These are phyloP conservation scores for Phyllosticta paracitricarpa DNA, from an alignment of 2,329 filamentous ascomycete species.

Conservation along the genomic window DNA sequence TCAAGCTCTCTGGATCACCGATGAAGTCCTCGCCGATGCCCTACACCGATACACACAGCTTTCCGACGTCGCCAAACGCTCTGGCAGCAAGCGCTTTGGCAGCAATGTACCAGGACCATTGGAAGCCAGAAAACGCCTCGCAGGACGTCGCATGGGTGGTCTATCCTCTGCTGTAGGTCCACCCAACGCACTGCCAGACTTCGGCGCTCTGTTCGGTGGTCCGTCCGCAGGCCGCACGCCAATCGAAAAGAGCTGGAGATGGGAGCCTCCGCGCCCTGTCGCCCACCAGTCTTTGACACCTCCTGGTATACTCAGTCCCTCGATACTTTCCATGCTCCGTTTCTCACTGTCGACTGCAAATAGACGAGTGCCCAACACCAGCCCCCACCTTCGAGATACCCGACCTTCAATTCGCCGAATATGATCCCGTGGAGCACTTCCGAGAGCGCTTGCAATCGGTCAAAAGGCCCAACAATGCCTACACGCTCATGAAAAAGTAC, in stretches of 20 bases:
- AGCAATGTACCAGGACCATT: constrained; percentile 53
- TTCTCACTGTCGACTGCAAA: background rate
- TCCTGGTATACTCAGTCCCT: background rate
- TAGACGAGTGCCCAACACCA: background rate
- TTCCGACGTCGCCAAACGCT: constrained; percentile 30
- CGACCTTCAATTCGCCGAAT: background rate
- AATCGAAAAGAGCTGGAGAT: background rate
- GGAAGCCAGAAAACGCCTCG: constrained; percentile 47
- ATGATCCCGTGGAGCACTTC: background rate
- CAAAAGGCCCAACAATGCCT: background rate
- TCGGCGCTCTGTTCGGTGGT: constrained; percentile 6
- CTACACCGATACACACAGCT: constrained; percentile 38
- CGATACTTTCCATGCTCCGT: background rate
- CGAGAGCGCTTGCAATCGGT: background rate
- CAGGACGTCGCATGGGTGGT: constrained; percentile 43
- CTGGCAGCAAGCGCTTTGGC: constrained; percentile 43
- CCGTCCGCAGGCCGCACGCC: background rate
- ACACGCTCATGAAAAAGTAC: background rate
- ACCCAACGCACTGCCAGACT: background rate
- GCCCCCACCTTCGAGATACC: background rate
- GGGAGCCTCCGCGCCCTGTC: background rate
- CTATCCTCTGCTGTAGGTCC: constrained; percentile 23
- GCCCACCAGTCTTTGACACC: background rate
- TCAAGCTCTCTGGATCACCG: constrained; percentile 50
- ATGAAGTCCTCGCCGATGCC: constrained; percentile 43